Percentiles rank a stretch among this genome's conserved stretches.
Evolutionary conservation across 1,284 basidiomycete genomes (phyloP).

Genomic region (Heterobasidion occidentale): DNA sequence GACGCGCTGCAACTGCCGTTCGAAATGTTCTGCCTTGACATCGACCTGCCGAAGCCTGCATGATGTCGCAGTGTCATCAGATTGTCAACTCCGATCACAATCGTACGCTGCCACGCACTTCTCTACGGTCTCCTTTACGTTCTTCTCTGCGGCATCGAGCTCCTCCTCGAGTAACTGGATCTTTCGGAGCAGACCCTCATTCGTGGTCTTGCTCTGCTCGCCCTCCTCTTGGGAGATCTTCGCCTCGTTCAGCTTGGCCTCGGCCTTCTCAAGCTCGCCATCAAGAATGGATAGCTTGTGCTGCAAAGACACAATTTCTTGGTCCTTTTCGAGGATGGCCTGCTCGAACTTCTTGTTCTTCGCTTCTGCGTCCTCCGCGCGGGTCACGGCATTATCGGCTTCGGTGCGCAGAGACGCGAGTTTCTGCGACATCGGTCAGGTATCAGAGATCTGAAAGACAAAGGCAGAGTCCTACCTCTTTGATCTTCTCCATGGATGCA

Average conservation of each 20-base stretch:
- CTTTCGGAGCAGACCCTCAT: slow-evolving; percentile 79
- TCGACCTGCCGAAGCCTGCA: slow-evolving; percentile 91
- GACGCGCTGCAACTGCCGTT: slow-evolving; percentile 80
- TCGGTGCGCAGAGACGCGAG: slow-evolving; percentile 64
- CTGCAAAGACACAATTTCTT: slow-evolving; percentile 78
- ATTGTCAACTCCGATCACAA: slow-evolving; percentile 40
- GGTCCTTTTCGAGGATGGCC: slow-evolving; percentile 70
- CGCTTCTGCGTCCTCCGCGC: slow-evolving; percentile 71
- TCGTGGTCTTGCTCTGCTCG: slow-evolving; percentile 68
- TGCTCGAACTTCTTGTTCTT: slow-evolving; percentile 78
- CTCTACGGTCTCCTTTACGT: slow-evolving; percentile 92
- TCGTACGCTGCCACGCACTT: slow-evolving; percentile 74
- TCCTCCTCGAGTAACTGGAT: slow-evolving; percentile 91
- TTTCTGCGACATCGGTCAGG: slow-evolving; percentile 35
- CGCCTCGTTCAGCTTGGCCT: slow-evolving; percentile 62
- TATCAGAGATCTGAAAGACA: slow-evolving; percentile 25
- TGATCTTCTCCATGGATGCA: neutral
- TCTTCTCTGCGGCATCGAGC: slow-evolving; percentile 94
- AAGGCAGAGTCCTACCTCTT: neutral
- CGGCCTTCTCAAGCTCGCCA: slow-evolving; percentile 57
- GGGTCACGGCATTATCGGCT: slow-evolving; percentile 66
- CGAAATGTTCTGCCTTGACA: slow-evolving; percentile 98
- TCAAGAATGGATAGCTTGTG: slow-evolving; percentile 63
- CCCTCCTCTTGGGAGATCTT: slow-evolving; percentile 71
- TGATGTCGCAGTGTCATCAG: slow-evolving; percentile 2